These are phyloP conservation scores for Phytophthora sojae DNA, from an alignment of 352 stramenopile species.

Conservation along the genomic window DNA sequence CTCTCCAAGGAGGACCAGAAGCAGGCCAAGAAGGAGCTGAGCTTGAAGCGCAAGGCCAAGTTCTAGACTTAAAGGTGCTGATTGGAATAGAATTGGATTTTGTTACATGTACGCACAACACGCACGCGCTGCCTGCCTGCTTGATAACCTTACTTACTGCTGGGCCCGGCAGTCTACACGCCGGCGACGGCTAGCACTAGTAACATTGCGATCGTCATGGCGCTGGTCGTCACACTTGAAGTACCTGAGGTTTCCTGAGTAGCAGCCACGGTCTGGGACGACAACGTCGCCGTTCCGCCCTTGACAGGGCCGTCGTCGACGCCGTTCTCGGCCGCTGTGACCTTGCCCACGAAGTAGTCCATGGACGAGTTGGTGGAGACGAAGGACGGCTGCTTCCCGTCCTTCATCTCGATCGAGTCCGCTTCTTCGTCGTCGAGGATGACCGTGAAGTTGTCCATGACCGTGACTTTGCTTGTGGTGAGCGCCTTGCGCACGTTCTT, in stretches of 20 bases:
- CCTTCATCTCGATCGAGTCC: conserved; percentile 38
- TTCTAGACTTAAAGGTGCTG: conserved; percentile 50
- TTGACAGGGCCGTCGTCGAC: conserved; percentile 17
- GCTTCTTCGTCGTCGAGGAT: conserved; percentile 31
- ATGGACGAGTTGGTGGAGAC: conserved; percentile 37
- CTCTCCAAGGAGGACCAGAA: conserved; percentile 89
- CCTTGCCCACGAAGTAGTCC: conserved; percentile 40
- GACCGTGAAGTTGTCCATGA: conserved; percentile 55
- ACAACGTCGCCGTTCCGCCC: neutral
- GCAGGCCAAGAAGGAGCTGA: conserved; percentile 79
- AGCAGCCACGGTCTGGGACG: conserved; percentile 26
- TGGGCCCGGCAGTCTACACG: conserved; percentile 12
- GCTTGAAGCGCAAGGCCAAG: conserved; percentile 84
- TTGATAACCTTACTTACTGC: conserved; percentile 24
- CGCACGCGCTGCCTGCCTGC: conserved; percentile 4
- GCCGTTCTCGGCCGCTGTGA: conserved; percentile 31
- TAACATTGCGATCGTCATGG: conserved; percentile 10
- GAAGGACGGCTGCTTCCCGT: conserved; percentile 44
- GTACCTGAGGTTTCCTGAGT: conserved; percentile 22
- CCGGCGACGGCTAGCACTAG: conserved; percentile 12
- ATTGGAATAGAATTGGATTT: conserved; percentile 45
- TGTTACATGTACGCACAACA: conserved; percentile 28
- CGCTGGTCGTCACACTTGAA: neutral
- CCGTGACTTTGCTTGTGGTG: conserved; percentile 44
- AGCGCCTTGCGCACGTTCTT: conserved; percentile 48